These are phyloP conservation scores for Pythium grandisporangium DNA, from an alignment of 352 stramenopile species.

Conservation along the genomic window DNA sequence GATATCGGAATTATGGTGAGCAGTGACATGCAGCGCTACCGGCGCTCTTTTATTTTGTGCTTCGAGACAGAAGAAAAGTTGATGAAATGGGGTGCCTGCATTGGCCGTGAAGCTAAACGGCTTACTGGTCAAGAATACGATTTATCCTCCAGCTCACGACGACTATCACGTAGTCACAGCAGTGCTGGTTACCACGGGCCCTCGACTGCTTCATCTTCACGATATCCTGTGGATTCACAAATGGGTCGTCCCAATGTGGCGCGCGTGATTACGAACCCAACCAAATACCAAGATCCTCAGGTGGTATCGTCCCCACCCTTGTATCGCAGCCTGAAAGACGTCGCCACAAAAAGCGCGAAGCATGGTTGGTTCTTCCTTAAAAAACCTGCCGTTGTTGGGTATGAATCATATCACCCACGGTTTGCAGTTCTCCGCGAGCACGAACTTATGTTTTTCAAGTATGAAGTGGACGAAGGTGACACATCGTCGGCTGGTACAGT, in stretches of 20 bases:
- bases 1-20: slow-evolving; percentile 64
- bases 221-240: slow-evolving; percentile 46
- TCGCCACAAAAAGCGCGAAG: slow-evolving; percentile 47
- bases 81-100: slow-evolving; percentile 81
- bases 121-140: slow-evolving; percentile 80
- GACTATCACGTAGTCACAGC: slow-evolving; percentile 56
- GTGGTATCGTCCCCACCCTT: slow-evolving; percentile 34
- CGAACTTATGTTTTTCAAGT: slow-evolving; percentile 79
- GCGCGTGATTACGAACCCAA: slow-evolving; percentile 64
- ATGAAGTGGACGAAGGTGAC: slow-evolving; percentile 70
- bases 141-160: slow-evolving; percentile 55
- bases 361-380: slow-evolving; percentile 84
- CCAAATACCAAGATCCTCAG: slow-evolving; percentile 64
- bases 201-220: slow-evolving; percentile 8
- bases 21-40: slow-evolving; percentile 48
- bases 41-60: slow-evolving; percentile 68
- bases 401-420: slow-evolving; percentile 72
- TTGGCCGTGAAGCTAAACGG: slow-evolving; percentile 69
- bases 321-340: slow-evolving; percentile 72
- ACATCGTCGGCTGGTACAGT: slow-evolving; percentile 38
- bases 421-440: slow-evolving; percentile 81
- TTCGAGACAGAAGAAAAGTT: slow-evolving; percentile 71
- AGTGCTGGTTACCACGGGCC: slow-evolving; percentile 22
- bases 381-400: slow-evolving; percentile 44
- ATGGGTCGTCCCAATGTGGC: slow-evolving; percentile 51